Conservation (phyloP, 192 early-diverging fungal genomes). For the Dimargaris cristalligena region DNA sequence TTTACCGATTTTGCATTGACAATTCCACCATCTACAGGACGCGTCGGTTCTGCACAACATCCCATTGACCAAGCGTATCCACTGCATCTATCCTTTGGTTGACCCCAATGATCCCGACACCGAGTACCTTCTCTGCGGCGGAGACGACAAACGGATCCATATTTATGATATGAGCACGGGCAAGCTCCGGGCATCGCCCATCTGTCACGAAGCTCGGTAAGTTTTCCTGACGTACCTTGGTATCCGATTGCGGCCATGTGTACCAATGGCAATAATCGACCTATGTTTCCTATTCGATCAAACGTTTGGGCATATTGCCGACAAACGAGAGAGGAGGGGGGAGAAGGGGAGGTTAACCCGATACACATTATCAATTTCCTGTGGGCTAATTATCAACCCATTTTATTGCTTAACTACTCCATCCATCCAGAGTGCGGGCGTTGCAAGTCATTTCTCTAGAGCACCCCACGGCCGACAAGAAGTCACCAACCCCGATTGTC, state of each 20-base stretch:
- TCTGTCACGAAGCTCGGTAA: slow-evolving; percentile 26
- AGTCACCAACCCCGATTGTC: slow-evolving; percentile 20
- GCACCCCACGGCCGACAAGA: slow-evolving; percentile 11
- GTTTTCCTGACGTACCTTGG: neutral
- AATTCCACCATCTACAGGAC: slow-evolving; percentile 15
- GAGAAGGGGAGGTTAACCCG: no score
- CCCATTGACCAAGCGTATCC: slow-evolving; percentile 19
- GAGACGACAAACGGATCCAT: slow-evolving; percentile 40
- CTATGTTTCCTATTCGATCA: slow-evolving; percentile 19
- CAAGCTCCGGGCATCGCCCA: slow-evolving; percentile 24
- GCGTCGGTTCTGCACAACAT: slow-evolving; percentile 15
- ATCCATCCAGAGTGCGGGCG: slow-evolving; percentile 10
- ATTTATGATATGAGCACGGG: slow-evolving; percentile 29
- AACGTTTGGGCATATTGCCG: no score
- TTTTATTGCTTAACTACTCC: slow-evolving; percentile 16
- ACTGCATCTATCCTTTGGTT: slow-evolving; percentile 20
- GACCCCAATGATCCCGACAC: slow-evolving; percentile 18
- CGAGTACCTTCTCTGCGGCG: slow-evolving; percentile 35
- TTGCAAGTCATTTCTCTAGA: slow-evolving; percentile 24
- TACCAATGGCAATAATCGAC: slow-evolving; percentile 28
- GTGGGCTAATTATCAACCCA: slow-evolving; percentile 25
- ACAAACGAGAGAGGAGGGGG: no score
- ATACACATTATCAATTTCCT: slow-evolving; percentile 18
- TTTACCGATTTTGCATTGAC: neutral
- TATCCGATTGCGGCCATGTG: neutral